Percentiles rank a stretch among this genome's conserved stretches.
These are phyloP conservation scores for Leucosporidium creatinivorum DNA, from an alignment of 768 basidiomycete genomes.

Conservation along the genomic window DNA sequence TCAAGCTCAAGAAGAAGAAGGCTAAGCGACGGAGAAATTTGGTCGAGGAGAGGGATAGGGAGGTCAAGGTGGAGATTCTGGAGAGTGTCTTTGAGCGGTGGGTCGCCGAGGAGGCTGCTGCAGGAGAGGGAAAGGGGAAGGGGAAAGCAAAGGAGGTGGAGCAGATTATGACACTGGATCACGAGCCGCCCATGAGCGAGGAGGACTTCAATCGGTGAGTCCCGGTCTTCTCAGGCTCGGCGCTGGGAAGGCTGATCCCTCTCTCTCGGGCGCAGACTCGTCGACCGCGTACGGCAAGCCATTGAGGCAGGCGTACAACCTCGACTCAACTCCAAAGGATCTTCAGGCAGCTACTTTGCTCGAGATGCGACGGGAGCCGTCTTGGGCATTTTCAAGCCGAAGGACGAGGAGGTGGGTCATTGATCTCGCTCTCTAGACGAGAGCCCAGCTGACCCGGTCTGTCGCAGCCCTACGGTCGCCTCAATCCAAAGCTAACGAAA, in stretches of 20 bases:
- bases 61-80: neutral
- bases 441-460: constrained; percentile 41
- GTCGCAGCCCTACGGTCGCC: constrained; percentile 76
- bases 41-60: neutral
- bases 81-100: neutral
- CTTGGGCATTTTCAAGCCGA: constrained; percentile 78
- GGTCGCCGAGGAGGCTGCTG: neutral
- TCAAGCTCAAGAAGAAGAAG: constrained; percentile 61
- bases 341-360: constrained; percentile 79
- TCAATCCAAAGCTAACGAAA: constrained; percentile 63
- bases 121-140: neutral
- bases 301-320: constrained; percentile 75
- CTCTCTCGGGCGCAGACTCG: constrained; percentile 47
- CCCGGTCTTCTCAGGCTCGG: constrained; percentile 9
- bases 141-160: neutral
- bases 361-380: constrained; percentile 46
- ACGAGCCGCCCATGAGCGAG: constrained; percentile 66
- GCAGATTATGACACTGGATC: constrained; percentile 59
- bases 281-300: constrained; percentile 59
- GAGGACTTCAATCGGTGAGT: constrained; percentile 62
- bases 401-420: constrained; percentile 42
- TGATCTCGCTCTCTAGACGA: too few species aligned
- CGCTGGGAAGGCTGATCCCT: constrained; percentile 15
- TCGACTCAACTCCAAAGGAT: constrained; percentile 83
- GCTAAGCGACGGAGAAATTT: neutral